Conservation (phyloP, 768 basidiomycete genomes). For the Leucosporidium scottii region DNA sequence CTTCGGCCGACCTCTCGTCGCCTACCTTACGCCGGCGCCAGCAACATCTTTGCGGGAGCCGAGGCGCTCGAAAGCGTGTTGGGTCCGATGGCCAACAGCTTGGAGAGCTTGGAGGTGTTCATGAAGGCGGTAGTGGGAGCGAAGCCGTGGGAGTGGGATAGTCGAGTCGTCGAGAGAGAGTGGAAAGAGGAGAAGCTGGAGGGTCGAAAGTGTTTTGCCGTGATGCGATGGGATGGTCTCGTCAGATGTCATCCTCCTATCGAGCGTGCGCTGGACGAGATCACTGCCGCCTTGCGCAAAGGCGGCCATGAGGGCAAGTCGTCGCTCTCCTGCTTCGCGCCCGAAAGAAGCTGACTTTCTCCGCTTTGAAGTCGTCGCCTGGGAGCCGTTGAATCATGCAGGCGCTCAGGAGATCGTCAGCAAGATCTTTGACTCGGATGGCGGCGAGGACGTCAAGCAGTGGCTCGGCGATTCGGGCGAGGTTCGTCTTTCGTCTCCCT, state of each 20-base stretch:
- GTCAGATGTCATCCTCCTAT: conserved; percentile 16
- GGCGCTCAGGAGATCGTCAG: conserved; percentile 9
- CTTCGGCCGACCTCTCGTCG: conserved; percentile 17
- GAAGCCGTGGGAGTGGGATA: conserved; percentile 64
- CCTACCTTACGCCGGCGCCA: conserved; percentile 20
- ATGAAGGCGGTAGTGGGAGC: conserved; percentile 58
- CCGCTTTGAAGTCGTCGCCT: background rate
- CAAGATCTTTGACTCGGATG: conserved; percentile 7
- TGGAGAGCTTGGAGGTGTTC: conserved; percentile 59
- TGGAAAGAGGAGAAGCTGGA: background rate
- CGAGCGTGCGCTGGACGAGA: conserved; percentile 4
- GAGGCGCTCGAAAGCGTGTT: conserved; percentile 12
- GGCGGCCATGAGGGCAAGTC: conserved; percentile 15
- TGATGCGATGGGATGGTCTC: conserved; percentile 10
- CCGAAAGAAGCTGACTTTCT: background rate
- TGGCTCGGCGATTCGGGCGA: conserved; percentile 11
- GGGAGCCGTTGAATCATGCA: conserved; percentile 9
- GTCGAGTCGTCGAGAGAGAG: conserved; percentile 40
- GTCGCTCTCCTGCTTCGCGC: too few relatives aligned
- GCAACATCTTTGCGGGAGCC: conserved; percentile 14
- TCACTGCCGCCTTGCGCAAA: background rate
- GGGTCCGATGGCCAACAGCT: conserved; percentile 41
- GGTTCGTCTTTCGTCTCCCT: background rate
- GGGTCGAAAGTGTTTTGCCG: conserved; percentile 3
- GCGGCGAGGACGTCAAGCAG: conserved; percentile 12